Conservation (phyloP, 2,329 filamentous ascomycete species). For the Exophiala spinifera region DNA sequence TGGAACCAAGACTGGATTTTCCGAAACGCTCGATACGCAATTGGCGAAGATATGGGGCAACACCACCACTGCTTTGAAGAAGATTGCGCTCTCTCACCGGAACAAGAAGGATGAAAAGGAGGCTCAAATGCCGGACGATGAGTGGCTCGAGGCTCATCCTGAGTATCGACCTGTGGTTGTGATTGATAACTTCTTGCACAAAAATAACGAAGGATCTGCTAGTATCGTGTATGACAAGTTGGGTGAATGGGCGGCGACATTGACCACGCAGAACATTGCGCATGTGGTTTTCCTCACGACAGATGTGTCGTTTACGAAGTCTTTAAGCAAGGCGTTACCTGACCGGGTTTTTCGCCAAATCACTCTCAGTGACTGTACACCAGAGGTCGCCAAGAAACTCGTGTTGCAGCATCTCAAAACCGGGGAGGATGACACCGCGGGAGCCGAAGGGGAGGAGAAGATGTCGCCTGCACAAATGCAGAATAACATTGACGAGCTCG, state of each 20-base stretch:
- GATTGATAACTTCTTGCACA: conserved; percentile 88
- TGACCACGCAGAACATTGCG: conserved; percentile 83
- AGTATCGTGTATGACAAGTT: conserved; percentile 69
- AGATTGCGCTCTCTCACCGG: conserved; percentile 68
- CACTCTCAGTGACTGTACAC: conserved; percentile 79
- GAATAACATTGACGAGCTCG: conserved; percentile 66
- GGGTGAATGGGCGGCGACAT: conserved; percentile 81
- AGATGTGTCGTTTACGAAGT: conserved; percentile 84
- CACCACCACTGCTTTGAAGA: conserved; percentile 72
- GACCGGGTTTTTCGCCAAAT: conserved; percentile 88
- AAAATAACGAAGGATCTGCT: conserved; percentile 63
- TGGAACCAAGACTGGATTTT: conserved; percentile 90
- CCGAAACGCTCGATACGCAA: conserved; percentile 85
- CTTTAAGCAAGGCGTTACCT: conserved; percentile 79
- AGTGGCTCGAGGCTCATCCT: conserved; percentile 85
- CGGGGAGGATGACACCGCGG: conserved; percentile 34
- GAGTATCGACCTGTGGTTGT: conserved; percentile 79
- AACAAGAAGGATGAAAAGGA: conserved; percentile 69
- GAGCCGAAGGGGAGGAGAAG: conserved; percentile 38
- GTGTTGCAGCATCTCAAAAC: conserved; percentile 75
- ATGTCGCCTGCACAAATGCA: conserved; percentile 48
- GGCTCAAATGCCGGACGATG: conserved; percentile 70
- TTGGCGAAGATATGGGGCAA: conserved; percentile 86
- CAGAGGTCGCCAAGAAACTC: conserved; percentile 82
- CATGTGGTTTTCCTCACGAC: conserved; percentile 94